Evolutionary conservation across 2,329 filamentous ascomycete species (phyloP).

Genomic region (Penicillium sp.): DNA sequence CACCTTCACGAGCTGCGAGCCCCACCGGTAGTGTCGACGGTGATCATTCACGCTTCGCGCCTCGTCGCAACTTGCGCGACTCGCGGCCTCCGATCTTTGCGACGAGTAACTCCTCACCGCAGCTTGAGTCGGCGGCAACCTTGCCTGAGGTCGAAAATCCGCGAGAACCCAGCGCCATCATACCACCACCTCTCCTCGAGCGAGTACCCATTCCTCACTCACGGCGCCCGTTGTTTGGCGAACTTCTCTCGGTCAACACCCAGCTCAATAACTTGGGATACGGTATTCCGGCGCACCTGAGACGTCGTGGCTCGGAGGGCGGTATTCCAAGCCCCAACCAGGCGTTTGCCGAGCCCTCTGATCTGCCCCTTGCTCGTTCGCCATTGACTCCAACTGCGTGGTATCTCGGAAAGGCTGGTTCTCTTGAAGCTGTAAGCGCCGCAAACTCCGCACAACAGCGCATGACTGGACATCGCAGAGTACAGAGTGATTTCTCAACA

Average conservation of each 20-base stretch:
- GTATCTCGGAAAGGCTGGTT: conserved; percentile 53
- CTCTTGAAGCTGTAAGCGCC: conserved; percentile 41
- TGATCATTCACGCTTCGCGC: conserved; percentile 30
- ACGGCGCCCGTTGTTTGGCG: conserved; percentile 68
- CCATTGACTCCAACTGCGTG: conserved; percentile 66
- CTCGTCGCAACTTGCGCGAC: conserved; percentile 22
- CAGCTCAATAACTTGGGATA: conserved; percentile 52
- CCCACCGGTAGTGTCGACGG: conserved; percentile 29
- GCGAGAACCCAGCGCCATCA: neutral
- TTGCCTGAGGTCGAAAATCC: conserved; percentile 7
- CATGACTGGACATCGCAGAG: conserved; percentile 34
- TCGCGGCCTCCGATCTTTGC: conserved; percentile 11
- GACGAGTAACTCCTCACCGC: conserved; percentile 13
- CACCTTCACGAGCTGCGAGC: conserved; percentile 37
- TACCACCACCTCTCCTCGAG: conserved; percentile 21
- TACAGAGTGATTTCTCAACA: conserved; percentile 58
- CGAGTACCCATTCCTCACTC: conserved; percentile 33
- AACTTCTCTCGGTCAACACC: conserved; percentile 63
- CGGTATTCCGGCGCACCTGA: conserved; percentile 57
- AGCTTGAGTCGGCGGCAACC: conserved; percentile 18
- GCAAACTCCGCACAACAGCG: conserved; percentile 15
- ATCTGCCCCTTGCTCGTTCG: conserved; percentile 49
- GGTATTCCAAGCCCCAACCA: conserved; percentile 56
- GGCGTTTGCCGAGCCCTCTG: conserved; percentile 40
- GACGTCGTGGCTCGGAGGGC: conserved; percentile 70